Evolutionary conservation across 345 rosid genomes (phyloP), one percentile per base, ranked within the genome.

Genomic region (Murraya koenigii): DNA sequence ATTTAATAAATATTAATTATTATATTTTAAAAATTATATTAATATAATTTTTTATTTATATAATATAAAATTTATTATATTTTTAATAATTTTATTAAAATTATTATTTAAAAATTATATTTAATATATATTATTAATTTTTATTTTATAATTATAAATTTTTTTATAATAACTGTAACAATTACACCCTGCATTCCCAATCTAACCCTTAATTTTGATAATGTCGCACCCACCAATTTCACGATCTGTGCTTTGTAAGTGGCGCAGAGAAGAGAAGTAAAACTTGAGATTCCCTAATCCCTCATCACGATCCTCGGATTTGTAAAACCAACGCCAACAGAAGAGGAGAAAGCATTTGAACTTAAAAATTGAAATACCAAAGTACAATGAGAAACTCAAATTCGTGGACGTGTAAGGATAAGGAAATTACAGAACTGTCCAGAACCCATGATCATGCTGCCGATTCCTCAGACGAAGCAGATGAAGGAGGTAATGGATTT

Each of bases 381-480:
- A 74, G 6, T 28, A 19, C 36, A 59, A 75, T 75, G 61, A 47
- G 69, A 28, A 62, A 32, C 61, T 64, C 72, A 85, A 79, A 79
- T 76, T 77, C 88, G 8, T 75, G 85, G 66, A 80, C 75, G 38
- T 84, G 52, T 61, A 83, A 77, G 86, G 89, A 82, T 26, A 84
- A 86, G 82, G 81, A 66, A 65, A 64, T 80, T 56, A 78, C 84
- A 7, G 77, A 74, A 52, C 84, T 69, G 41, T 67, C 86, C 71
- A 69, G 78, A 71, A 72, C 81, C 38, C 76, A 38, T 3, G 26
- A 60, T 55, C 77, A 35, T 20, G 58, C 78, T 22, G 79, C 39
- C 52, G 75, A 62, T 69, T 81, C 84, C 85, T 75, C 77, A 14
- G 80, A 70, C 79, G 79, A 77, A 1, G 83, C 85, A 1, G 82